Conservation (phyloP, 2,329 filamentous ascomycete species). For the Didymella glomerata region DNA sequence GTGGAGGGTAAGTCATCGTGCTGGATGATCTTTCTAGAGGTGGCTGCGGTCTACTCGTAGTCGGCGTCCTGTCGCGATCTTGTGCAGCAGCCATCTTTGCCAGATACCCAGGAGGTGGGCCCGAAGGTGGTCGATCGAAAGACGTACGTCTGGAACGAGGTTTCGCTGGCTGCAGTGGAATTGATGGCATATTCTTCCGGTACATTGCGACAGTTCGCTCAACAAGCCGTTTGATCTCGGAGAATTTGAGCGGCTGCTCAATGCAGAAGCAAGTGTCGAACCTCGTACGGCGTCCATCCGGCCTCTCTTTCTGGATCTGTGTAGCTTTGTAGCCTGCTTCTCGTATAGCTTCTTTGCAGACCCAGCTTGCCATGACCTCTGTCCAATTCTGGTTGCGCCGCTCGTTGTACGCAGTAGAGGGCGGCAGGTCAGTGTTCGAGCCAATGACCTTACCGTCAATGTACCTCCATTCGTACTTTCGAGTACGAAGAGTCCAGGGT, state of each 20-base stretch:
- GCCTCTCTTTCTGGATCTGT: conserved; percentile 45
- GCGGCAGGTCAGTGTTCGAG: conserved; percentile 40
- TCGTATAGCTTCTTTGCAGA: conserved; percentile 49
- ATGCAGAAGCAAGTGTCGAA: conserved; percentile 50
- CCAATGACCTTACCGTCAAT: conserved; percentile 44
- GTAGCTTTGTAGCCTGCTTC: conserved; percentile 44
- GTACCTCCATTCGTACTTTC: conserved; percentile 47
- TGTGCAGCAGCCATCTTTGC: conserved; percentile 13
- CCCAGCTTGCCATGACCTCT: conserved; percentile 50
- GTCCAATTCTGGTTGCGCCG: conserved; percentile 42
- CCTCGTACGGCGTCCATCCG: conserved; percentile 42
- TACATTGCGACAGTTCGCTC: conserved; percentile 52
- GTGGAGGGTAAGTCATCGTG: conserved; percentile 26
- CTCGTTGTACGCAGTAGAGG: conserved; percentile 41
- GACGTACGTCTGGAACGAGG: conserved; percentile 32
- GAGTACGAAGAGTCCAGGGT: conserved; percentile 48
- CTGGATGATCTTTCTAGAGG: conserved; percentile 36
- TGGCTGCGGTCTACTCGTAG: conserved; percentile 27
- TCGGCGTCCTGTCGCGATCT: conserved; percentile 41
- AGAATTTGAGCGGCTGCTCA: conserved; percentile 45
- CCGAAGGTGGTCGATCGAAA: conserved; percentile 32
- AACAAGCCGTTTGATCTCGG: conserved; percentile 47
- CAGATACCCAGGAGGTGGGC: conserved; percentile 8
- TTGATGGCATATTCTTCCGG: conserved; percentile 34
- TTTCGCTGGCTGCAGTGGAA: conserved; percentile 26